Conservation (phyloP, 331 rosid genomes). For the Quercus tomentella region DNA sequence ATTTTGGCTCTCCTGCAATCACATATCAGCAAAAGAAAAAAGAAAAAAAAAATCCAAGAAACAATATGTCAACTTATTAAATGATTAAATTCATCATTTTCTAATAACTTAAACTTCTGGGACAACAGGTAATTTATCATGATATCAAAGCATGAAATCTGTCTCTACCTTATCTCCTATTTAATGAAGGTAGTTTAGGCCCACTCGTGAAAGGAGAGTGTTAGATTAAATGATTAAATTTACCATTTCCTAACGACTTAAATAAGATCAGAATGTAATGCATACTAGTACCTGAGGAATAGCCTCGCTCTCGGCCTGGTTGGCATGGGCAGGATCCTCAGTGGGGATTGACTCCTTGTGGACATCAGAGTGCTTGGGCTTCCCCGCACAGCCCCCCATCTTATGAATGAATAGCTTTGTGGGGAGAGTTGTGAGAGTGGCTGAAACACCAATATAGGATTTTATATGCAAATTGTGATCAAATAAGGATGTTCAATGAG, state of each 20-base stretch:
- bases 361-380: slow-evolving; percentile 47
- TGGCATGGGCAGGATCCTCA: slow-evolving; percentile 30
- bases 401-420: neutral
- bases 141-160: too few relatives aligned
- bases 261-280: neutral
- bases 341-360: slow-evolving; percentile 23
- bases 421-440: slow-evolving; percentile 12
- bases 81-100: too few relatives aligned
- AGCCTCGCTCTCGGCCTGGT: slow-evolving; percentile 19
- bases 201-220: too few relatives aligned
- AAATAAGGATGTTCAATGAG: slow-evolving; percentile 10
- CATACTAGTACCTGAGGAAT: slow-evolving; percentile 26
- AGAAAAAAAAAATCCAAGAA: neutral
- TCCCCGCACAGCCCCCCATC: slow-evolving; percentile 94
- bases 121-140: too few relatives aligned
- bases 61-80: neutral
- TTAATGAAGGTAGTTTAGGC: too few relatives aligned
- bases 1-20: neutral
- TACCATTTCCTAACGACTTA: too few relatives aligned
- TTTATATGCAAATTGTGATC: neutral
- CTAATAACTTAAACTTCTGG: too few relatives aligned
- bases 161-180: too few relatives aligned
- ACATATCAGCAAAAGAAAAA: neutral
- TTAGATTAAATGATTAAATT: neutral
- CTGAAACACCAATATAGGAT: neutral